These are phyloP conservation scores for Eruca vesicaria DNA, from an alignment of 441 rosid genomes.

Conservation along the genomic window DNA sequence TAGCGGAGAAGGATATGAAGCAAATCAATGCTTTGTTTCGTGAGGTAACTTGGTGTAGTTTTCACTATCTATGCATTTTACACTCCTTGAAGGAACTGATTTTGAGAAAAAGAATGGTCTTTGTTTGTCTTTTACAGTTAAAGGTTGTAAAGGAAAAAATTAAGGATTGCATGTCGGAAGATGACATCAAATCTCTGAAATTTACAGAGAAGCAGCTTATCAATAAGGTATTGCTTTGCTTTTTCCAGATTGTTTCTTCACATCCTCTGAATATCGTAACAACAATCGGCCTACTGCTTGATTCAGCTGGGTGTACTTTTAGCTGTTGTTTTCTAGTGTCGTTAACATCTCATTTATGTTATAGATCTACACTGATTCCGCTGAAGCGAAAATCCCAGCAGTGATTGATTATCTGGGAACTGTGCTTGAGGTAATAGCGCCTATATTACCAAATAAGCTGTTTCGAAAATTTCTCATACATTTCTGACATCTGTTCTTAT, in stretches of 20 bases:
- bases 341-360: slow-evolving; percentile 24
- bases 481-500: slow-evolving; percentile 17
- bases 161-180: slow-evolving; percentile 65
- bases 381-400: slow-evolving; percentile 92
- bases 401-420: slow-evolving; percentile 86
- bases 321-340: slow-evolving; percentile 4
- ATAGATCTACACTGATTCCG: slow-evolving; percentile 94
- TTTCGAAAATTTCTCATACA: neutral
- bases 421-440: slow-evolving; percentile 67
- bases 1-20: slow-evolving; percentile 81
- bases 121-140: slow-evolving; percentile 50
- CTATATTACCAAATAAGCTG: neutral
- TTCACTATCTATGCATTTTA: slow-evolving; percentile 6
- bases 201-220: slow-evolving; percentile 80
- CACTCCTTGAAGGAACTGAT: slow-evolving; percentile 10
- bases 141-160: slow-evolving; percentile 68
- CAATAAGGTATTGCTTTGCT: slow-evolving; percentile 61
- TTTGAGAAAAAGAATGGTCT: slow-evolving; percentile 20
- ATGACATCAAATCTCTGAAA: slow-evolving; percentile 70
- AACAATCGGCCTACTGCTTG: neutral
- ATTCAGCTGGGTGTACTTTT: neutral
- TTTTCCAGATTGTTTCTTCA: slow-evolving; percentile 1
- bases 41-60: slow-evolving; percentile 59
- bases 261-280: neutral
- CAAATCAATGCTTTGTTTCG: slow-evolving; percentile 73